Percentiles rank a stretch among this genome's conserved stretches.
These are phyloP conservation scores for Aspergillus hancockii DNA, from an alignment of 495 filamentous ascomycete species.

Conservation along the genomic window DNA sequence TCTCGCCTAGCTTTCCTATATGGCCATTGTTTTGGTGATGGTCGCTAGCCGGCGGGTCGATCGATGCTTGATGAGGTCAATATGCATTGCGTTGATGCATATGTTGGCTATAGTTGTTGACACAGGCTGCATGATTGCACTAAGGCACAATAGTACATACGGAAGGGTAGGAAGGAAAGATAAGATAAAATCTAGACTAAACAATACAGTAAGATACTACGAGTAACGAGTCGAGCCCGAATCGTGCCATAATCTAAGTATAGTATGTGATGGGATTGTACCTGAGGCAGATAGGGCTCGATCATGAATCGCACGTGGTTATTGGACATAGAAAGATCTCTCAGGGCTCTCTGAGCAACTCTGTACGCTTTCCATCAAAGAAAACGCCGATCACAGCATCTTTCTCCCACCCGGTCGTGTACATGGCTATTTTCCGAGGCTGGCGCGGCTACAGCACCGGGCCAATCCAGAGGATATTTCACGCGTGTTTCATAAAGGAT, in stretches of 20 bases:
- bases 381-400: not conserved
- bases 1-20: not conserved
- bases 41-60: not conserved
- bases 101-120: not conserved
- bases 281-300: too few species aligned
- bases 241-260: too few species aligned
- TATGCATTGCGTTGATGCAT: not conserved
- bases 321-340: too few species aligned
- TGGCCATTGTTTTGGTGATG: not conserved
- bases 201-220: not conserved
- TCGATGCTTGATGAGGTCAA: not conserved
- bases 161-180: not conserved
- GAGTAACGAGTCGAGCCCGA: too few species aligned
- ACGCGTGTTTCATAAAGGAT: not conserved
- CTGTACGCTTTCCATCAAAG: too few species aligned
- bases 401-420: not conserved
- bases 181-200: not conserved
- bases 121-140: not conserved
- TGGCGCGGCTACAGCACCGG: not conserved
- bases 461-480: not conserved
- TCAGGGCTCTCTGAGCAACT: too few species aligned
- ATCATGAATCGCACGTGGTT: too few species aligned
- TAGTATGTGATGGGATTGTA: too few species aligned
- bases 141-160: not conserved
- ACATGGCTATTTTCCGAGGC: not conserved